phyloP scores from a whole-genome alignment of 352 stramenopile species.

The Saprolegnia diclina region DNA sequence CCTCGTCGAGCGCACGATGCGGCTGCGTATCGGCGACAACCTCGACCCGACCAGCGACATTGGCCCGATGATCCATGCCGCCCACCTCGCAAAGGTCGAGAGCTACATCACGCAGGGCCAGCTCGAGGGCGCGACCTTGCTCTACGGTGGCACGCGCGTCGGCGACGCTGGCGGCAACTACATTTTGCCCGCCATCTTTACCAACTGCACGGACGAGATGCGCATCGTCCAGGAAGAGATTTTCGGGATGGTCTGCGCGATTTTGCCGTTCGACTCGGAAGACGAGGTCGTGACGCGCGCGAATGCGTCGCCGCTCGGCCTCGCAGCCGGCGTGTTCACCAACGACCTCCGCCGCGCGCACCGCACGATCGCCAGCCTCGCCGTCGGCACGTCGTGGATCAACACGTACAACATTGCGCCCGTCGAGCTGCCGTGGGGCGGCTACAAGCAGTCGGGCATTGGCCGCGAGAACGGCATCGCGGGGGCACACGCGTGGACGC shows the following conservation, averaged over 20 bases:
- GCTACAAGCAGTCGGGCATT: conserved; percentile 87
- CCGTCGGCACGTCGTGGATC: conserved; percentile 81
- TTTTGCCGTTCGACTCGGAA: conserved; percentile 69
- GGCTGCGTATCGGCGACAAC: conserved; percentile 77
- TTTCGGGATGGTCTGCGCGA: conserved; percentile 78
- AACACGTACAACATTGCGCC: conserved; percentile 89
- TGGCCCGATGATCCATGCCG: conserved; percentile 80
- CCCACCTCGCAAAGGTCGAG: conserved; percentile 73
- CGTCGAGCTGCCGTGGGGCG: conserved; percentile 84
- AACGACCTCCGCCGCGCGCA: conserved; percentile 75
- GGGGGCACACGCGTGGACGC: conserved; percentile 83
- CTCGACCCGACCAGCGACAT: conserved; percentile 74
- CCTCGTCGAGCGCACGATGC: conserved; percentile 72
- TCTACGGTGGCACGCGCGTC: conserved; percentile 41
- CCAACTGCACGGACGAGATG: conserved; percentile 85
- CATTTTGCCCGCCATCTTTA: conserved; percentile 86
- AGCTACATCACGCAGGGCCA: conserved; percentile 54
- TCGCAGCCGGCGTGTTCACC: conserved; percentile 83
- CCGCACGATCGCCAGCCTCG: conserved; percentile 55
- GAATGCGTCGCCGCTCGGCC: conserved; percentile 72
- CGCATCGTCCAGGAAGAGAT: conserved; percentile 78
- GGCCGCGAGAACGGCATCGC: conserved; percentile 89
- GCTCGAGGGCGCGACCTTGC: conserved; percentile 53
- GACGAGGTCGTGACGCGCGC: conserved; percentile 73
- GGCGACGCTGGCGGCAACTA: conserved; percentile 68